phyloP scores from a whole-genome alignment of 176 grass and related monocot species.

The Miscanthus lutarioriparius region DNA sequence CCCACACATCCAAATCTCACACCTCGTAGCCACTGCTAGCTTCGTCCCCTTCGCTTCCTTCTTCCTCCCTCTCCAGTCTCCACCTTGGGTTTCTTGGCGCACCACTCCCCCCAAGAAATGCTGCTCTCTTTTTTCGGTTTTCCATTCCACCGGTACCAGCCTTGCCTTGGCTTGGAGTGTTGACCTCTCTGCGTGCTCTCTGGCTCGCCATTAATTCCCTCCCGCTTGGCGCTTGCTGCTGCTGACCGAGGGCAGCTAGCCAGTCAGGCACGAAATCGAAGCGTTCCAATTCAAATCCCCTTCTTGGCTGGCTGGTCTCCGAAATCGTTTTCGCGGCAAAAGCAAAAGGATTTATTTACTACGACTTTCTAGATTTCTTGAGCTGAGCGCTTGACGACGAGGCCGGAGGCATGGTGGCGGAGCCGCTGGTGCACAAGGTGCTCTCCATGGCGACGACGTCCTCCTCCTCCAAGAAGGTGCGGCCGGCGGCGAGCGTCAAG shows the following conservation, averaged over 20 bases:
- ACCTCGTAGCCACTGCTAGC: background rate
- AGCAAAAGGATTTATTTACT: too few species aligned
- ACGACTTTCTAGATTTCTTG: background rate
- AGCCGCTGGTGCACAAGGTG: slow-evolving; percentile 78
- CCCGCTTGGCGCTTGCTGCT: background rate
- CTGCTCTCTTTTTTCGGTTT: background rate
- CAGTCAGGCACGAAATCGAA: background rate
- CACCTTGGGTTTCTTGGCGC: background rate
- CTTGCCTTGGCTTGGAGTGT: slow-evolving; percentile 2
- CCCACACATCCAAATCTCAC: slow-evolving; percentile 22
- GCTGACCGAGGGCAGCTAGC: background rate
- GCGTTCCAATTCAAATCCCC: slow-evolving; percentile 8
- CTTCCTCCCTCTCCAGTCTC: too few species aligned
- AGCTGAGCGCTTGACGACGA: background rate
- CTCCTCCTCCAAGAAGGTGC: slow-evolving; percentile 57
- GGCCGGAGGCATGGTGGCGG: slow-evolving; percentile 49
- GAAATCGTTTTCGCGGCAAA: background rate
- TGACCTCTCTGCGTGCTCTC: slow-evolving; percentile 29
- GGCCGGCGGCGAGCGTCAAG: background rate
- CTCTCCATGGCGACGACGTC: slow-evolving; percentile 52
- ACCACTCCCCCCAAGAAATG: background rate
- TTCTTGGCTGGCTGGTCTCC: background rate
- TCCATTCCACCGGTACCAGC: background rate
- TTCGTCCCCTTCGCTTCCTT: background rate
- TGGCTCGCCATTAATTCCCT: slow-evolving; percentile 31